phyloP scores from a whole-genome alignment of 2,329 filamentous ascomycete species.

The Trichoderma pleuroti region DNA sequence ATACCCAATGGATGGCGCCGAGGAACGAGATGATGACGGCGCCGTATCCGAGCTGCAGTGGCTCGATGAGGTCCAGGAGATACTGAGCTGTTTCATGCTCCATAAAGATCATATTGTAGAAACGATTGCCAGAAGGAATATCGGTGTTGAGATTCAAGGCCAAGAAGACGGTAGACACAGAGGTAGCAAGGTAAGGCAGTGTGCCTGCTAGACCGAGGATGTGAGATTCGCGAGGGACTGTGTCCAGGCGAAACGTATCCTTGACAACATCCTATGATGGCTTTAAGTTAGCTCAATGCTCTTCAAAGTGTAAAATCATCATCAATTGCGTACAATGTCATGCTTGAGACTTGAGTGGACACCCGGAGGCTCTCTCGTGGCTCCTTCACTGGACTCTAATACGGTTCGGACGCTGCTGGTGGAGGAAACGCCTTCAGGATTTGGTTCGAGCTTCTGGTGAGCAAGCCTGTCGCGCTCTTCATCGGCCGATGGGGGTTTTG shows the following conservation, averaged over 20 bases:
- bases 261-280: constrained; percentile 57
- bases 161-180: constrained; percentile 75
- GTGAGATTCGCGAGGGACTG: constrained; percentile 65
- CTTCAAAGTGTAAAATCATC: constrained; percentile 15
- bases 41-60: constrained; percentile 85
- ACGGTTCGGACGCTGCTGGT: constrained; percentile 54
- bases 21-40: constrained; percentile 92
- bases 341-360: constrained; percentile 38
- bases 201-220: constrained; percentile 73
- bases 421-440: constrained; percentile 56
- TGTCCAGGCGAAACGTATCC: constrained; percentile 63
- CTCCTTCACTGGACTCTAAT: constrained; percentile 37
- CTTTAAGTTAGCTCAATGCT: neutral
- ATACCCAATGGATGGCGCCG: constrained; percentile 82
- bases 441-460: constrained; percentile 53
- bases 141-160: constrained; percentile 77
- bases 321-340: constrained; percentile 52
- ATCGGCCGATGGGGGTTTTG: constrained; percentile 40
- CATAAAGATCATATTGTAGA: constrained; percentile 54
- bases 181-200: constrained; percentile 81
- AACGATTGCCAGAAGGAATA: constrained; percentile 55
- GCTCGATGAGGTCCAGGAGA: constrained; percentile 73
- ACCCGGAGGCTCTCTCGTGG: constrained; percentile 25
- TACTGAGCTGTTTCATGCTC: constrained; percentile 68
- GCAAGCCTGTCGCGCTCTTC: constrained; percentile 53